A percentile compares a stretch with the other conserved stretches of the same genome.
Evolutionary conservation across 805 yeast species (phyloP).

Genomic region (Candida tammaniensis): DNA sequence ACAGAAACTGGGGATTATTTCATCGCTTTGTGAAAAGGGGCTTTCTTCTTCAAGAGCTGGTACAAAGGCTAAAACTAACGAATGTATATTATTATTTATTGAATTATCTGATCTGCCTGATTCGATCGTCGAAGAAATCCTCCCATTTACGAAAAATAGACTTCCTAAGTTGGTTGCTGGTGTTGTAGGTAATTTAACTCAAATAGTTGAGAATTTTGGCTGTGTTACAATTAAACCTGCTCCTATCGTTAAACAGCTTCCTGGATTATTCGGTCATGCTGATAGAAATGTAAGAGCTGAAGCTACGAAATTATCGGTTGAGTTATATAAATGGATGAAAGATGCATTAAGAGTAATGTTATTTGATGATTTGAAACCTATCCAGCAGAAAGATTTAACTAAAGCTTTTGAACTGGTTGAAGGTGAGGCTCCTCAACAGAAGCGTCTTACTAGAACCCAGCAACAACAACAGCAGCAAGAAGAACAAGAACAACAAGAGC

Average conservation of each 20-base stretch:
- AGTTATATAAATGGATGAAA: constrained; percentile 74
- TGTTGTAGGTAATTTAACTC: constrained; percentile 52
- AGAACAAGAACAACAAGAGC: constrained; percentile 8
- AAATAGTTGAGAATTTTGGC: constrained; percentile 61
- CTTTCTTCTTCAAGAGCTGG: constrained; percentile 70
- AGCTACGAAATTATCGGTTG: constrained; percentile 65
- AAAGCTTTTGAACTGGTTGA: constrained; percentile 59
- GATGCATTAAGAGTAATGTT: constrained; percentile 54
- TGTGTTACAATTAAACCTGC: constrained; percentile 58
- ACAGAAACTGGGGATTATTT: constrained; percentile 39
- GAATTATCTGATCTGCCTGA: constrained; percentile 63
- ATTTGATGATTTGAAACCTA: constrained; percentile 77
- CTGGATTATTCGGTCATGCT: constrained; percentile 77
- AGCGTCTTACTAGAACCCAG: constrained; percentile 46
- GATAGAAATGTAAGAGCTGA: constrained; percentile 84
- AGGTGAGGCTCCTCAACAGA: constrained; percentile 44
- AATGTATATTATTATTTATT: constrained; percentile 57
- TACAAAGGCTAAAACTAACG: constrained; percentile 64
- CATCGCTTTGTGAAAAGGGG: constrained; percentile 76
- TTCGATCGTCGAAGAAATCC: constrained; percentile 61
- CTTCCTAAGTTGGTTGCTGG: constrained; percentile 80
- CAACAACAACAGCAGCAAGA: constrained; percentile 27
- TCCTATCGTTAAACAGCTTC: constrained; percentile 52
- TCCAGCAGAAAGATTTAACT: constrained; percentile 82
- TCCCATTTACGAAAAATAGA: constrained; percentile 59